phyloP scores from a whole-genome alignment of 2,329 filamentous ascomycete species.

The Trichoderma citrinoviride region DNA sequence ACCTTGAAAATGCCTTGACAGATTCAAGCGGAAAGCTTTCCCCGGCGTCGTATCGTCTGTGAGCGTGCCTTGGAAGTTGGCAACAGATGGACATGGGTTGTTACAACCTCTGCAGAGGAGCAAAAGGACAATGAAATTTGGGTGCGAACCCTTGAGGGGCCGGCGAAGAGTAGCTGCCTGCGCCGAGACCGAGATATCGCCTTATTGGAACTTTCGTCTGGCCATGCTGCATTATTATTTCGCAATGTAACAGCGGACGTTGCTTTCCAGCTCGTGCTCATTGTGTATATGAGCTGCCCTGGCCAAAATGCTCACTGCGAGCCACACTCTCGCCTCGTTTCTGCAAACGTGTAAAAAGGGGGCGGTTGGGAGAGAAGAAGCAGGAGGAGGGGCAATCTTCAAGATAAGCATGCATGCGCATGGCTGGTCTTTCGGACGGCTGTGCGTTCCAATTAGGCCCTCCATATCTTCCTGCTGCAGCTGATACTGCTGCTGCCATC shows the following conservation, averaged over 20 bases:
- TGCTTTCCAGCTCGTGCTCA: not conserved
- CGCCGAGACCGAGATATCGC: not conserved
- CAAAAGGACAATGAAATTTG: not conserved
- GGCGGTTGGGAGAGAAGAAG: not conserved
- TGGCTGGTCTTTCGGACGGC: not conserved
- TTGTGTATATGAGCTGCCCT: not conserved
- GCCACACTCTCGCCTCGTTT: constrained; percentile 4
- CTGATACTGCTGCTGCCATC: not conserved
- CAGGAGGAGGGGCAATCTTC: not conserved
- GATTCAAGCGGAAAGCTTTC: not conserved
- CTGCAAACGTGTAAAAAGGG: not conserved
- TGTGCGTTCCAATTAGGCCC: not conserved
- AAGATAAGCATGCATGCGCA: constrained; percentile 16
- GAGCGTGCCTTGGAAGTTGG: not conserved
- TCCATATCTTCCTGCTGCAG: not conserved
- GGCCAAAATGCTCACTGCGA: not conserved
- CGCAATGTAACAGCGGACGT: not conserved
- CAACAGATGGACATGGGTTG: not conserved
- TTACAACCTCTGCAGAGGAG: not conserved
- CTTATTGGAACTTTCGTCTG: not conserved
- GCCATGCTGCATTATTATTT: not conserved
- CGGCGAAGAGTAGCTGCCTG: not conserved
- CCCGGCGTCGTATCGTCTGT: not conserved
- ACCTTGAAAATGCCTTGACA: not conserved
- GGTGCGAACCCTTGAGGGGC: not conserved